Conservation (phyloP, 176 grass and related monocot genomes). For the Cymbopogon citratus region DNA sequence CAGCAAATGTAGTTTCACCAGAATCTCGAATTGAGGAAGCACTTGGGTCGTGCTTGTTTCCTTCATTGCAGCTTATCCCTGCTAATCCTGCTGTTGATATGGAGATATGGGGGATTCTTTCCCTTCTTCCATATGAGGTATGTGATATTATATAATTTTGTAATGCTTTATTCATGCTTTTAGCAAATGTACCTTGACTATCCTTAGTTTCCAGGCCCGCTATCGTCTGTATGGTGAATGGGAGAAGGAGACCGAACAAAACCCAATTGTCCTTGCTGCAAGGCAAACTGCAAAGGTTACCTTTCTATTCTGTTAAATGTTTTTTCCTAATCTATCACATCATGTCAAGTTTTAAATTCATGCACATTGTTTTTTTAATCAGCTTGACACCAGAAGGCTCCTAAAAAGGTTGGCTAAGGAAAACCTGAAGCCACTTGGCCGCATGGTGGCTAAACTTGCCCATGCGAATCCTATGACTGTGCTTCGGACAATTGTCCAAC, state of each 20-base stretch:
- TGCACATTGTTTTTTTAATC: conserved; percentile 14
- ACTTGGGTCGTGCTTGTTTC: conserved; percentile 76
- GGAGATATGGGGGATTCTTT: conserved; percentile 94
- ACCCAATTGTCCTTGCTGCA: conserved; percentile 85
- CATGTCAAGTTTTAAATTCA: conserved; percentile 21
- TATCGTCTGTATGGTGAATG: conserved; percentile 95
- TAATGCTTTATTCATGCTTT: conserved; percentile 6
- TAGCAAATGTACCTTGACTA: conserved; percentile 22
- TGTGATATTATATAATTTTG: conserved; percentile 19
- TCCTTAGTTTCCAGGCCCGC: conserved; percentile 47
- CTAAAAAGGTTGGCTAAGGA: conserved; percentile 96
- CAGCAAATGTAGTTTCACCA: conserved; percentile 44
- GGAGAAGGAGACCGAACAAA: conserved; percentile 86
- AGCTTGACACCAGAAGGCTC: conserved; percentile 99
- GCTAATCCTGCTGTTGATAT: conserved; percentile 97
- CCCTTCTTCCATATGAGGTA: conserved; percentile 95
- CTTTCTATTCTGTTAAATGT: background rate
- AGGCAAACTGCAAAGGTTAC: conserved; percentile 96
- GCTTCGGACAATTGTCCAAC: conserved; percentile 93
- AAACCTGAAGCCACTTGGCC: conserved; percentile 92
- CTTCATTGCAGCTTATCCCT: conserved; percentile 90
- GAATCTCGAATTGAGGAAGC: conserved; percentile 74
- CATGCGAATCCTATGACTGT: conserved; percentile 99
- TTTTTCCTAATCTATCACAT: conserved; percentile 13
- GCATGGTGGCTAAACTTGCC: conserved; percentile 99